phyloP scores from a whole-genome alignment of 352 stramenopile genomes.

The Globisporangium abappressorium region DNA sequence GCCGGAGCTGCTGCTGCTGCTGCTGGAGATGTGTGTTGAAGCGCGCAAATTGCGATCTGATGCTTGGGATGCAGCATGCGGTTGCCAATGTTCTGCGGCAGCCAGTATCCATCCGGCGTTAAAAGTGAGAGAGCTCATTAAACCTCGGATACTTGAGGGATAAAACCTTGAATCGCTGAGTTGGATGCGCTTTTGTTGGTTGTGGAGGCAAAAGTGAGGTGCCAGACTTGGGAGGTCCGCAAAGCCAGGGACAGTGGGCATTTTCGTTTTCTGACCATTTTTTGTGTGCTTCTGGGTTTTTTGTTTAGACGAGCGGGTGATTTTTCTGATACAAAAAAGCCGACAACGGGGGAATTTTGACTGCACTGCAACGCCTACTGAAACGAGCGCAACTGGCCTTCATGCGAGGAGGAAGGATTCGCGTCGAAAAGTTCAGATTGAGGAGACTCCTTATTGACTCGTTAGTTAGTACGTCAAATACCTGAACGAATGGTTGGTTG shows the following conservation, averaged over 20 bases:
- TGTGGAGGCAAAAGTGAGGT: not conserved
- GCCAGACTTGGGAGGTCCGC: not conserved
- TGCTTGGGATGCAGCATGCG: not conserved
- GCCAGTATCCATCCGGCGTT: no score
- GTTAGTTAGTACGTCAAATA: no score
- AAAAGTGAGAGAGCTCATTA: no score
- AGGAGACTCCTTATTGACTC: no score
- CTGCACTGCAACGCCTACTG: not conserved
- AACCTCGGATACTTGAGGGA: no score
- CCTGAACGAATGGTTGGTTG: no score
- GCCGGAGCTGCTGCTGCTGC: not conserved
- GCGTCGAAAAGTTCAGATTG: no score
- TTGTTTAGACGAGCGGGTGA: not conserved
- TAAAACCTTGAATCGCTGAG: slow-evolving; percentile 8
- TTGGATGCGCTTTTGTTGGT: slow-evolving; percentile 2
- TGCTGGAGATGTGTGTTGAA: slow-evolving; percentile 13
- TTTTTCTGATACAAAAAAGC: not conserved
- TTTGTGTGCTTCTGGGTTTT: not conserved
- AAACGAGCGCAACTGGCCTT: not conserved
- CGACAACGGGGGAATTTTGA: not conserved
- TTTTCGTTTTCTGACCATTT: not conserved
- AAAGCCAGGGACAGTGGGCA: not conserved
- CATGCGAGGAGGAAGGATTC: no score
- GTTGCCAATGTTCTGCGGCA: not conserved
- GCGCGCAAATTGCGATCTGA: slow-evolving; percentile 21